Percentiles rank a stretch among this genome's conserved stretches.
Conservation (phyloP, 2,329 filamentous ascomycete genomes). For the Colletotrichum sublineola region DNA sequence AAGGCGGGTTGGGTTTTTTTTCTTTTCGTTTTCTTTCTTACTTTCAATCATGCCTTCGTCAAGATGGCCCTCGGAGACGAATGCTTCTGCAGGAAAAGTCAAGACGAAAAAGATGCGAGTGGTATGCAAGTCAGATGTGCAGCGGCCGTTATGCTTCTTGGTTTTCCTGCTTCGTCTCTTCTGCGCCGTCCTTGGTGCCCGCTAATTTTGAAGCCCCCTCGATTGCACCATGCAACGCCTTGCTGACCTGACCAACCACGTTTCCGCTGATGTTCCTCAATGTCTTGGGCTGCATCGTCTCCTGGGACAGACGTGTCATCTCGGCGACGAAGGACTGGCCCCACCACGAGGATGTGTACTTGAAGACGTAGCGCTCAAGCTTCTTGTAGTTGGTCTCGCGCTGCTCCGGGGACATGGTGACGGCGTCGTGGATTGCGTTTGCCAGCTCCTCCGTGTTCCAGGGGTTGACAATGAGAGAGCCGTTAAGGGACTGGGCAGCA, state of each 20-base stretch:
- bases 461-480: slow-evolving; percentile 94
- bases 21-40: slow-evolving; percentile 13
- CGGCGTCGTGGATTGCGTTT: slow-evolving; percentile 93
- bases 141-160: slow-evolving; percentile 23
- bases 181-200: slow-evolving; percentile 16
- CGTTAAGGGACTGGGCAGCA: slow-evolving; percentile 93
- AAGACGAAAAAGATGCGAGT: background rate
- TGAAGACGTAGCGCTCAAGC: slow-evolving; percentile 94
- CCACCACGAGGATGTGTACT: slow-evolving; percentile 98
- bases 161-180: slow-evolving; percentile 29
- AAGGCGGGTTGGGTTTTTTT: slow-evolving; percentile 21
- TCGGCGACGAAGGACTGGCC: slow-evolving; percentile 92
- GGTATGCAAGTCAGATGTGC: background rate
- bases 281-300: slow-evolving; percentile 56
- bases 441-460: slow-evolving; percentile 99
- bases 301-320: slow-evolving; percentile 68
- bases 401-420: slow-evolving; percentile 94
- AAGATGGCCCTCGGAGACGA: slow-evolving; percentile 1
- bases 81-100: background rate
- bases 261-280: slow-evolving; percentile 57
- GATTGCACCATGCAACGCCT: slow-evolving; percentile 34
- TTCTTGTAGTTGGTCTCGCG: slow-evolving; percentile 90
- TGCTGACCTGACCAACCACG: slow-evolving; percentile 48
- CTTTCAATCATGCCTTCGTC: slow-evolving; percentile 40
- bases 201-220: slow-evolving; percentile 18